These are phyloP conservation scores for Lignosus rhinocerotis DNA, from an alignment of 1,284 basidiomycete species.

Conservation along the genomic window DNA sequence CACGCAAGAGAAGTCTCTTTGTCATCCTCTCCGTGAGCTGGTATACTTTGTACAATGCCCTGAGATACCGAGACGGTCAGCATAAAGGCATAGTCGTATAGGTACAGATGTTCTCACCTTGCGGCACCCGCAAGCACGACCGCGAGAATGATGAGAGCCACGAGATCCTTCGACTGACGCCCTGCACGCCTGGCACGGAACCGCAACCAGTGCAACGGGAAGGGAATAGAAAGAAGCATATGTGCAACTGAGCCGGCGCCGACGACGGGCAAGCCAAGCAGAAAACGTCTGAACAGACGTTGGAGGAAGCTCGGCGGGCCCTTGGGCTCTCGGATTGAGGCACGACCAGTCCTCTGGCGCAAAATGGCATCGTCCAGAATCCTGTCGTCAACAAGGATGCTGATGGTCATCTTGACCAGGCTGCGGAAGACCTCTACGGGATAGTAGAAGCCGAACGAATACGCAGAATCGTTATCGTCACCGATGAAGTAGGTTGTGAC, in stretches of 20 bases:
- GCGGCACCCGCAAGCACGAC: slow-evolving; percentile 64
- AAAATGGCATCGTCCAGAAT: slow-evolving; percentile 42
- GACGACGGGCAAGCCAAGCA: slow-evolving; percentile 74
- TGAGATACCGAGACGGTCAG: slow-evolving; percentile 29
- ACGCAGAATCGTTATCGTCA: slow-evolving; percentile 41
- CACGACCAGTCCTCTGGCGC: slow-evolving; percentile 13
- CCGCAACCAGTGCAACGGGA: slow-evolving; percentile 68
- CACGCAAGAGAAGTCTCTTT: slow-evolving; percentile 62
- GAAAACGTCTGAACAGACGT: slow-evolving; percentile 62
- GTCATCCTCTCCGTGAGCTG: slow-evolving; percentile 58
- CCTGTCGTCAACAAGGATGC: slow-evolving; percentile 59
- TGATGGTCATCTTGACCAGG: slow-evolving; percentile 62
- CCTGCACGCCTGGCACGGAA: slow-evolving; percentile 57
- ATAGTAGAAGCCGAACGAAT: slow-evolving; percentile 47
- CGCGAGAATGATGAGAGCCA: slow-evolving; percentile 61
- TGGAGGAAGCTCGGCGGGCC: slow-evolving; percentile 47
- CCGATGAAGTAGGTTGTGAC: slow-evolving; percentile 66
- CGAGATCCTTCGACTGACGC: slow-evolving; percentile 55
- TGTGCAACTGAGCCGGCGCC: slow-evolving; percentile 76
- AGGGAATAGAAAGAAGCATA: slow-evolving; percentile 60
- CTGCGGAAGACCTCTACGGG: slow-evolving; percentile 63
- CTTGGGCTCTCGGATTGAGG: slow-evolving; percentile 15
- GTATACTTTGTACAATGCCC: slow-evolving; percentile 72
- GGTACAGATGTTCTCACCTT: slow-evolving; percentile 47
- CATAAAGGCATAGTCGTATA: too few relatives aligned